Evolutionary conservation across 2,329 filamentous ascomycete genomes (phyloP), one percentile per base, ranked within the genome.

Genomic region (Microsporum ferrugineum): DNA sequence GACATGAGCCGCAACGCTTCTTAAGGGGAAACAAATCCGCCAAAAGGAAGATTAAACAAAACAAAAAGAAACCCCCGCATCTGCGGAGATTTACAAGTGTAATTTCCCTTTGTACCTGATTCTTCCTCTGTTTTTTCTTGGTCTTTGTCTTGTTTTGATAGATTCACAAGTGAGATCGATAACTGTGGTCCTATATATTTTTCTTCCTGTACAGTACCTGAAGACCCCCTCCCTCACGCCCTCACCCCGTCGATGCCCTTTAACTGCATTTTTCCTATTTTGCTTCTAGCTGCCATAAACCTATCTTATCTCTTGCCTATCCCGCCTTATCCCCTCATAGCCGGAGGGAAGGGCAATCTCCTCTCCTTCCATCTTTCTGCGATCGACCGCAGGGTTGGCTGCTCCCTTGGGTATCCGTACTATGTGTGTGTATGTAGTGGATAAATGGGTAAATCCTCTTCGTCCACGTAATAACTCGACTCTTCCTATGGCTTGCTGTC

Each of bases 1-100:
- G 90, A 94, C 75, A 94, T 94, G 88, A 90, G 85, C 81, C 86
- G 90, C 76, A 92, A 89, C 79, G 64, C 70, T 58, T 67, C 71
- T 62, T 77, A 75, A 69, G 66, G 43, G 59, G 41, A 36, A 43
- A 43, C 39, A 43, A 23, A 43, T 23, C 39, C 39, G 39, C 39
- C n/a, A 17, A 17, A 17, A 41, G 17, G 12, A 43, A 41, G 7
- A 43, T 5, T n/a, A 43, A 43, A 43, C 39, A 43, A 58, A 36
- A 59, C 17, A 59, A 41, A 27, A 47, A 47, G 39, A 17, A 39
- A 39, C 3, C 33, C 55, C 17, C 39, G 39, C 55, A 23, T 17
- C 33, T 29, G 10, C 34, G 55, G 12, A 39, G 55, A 29, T 12
- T 41, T 17, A 39, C 27, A 56, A 34, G 17, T 29, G 55, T 43